phyloP scores from a whole-genome alignment of 192 early-diverging fungal species.

The Backusella westeae region DNA sequence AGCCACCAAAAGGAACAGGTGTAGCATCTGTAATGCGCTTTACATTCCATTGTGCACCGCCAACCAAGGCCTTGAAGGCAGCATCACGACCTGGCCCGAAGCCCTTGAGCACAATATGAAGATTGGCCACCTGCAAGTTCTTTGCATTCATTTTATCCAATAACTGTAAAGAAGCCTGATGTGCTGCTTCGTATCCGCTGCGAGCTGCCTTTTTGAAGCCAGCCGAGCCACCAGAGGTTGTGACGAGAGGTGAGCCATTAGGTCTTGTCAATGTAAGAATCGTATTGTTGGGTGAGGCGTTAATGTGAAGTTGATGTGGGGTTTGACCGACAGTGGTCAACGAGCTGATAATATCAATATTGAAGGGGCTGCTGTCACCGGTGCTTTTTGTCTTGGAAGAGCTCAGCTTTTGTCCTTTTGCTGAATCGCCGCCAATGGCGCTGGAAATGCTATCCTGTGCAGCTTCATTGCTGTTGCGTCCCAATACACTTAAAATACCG shows the following conservation, averaged over 20 bases:
- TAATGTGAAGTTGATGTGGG: constrained; percentile 52
- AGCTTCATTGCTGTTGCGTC: background rate
- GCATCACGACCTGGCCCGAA: constrained; percentile 92
- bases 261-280: constrained; percentile 76
- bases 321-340: constrained; percentile 13
- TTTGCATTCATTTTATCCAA: constrained; percentile 66
- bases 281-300: constrained; percentile 82
- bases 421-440: constrained; percentile 1
- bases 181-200: constrained; percentile 87
- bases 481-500: constrained; percentile 22
- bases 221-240: constrained; percentile 75
- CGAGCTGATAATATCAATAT: background rate
- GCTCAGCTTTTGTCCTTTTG: background rate
- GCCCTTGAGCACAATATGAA: constrained; percentile 84
- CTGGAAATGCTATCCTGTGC: constrained; percentile 11
- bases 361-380: background rate
- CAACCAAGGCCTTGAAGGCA: constrained; percentile 80
- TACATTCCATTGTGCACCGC: constrained; percentile 70
- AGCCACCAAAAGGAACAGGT: constrained; percentile 89
- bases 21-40: constrained; percentile 82
- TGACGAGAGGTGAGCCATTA: constrained; percentile 67
- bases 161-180: constrained; percentile 79
- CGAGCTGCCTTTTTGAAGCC: constrained; percentile 89
- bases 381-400: background rate
- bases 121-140: constrained; percentile 55